Evolutionary conservation across 2,329 filamentous ascomycete species (phyloP), one percentile per base, ranked within the genome.

Genomic region (Ascochyta koolunga): DNA sequence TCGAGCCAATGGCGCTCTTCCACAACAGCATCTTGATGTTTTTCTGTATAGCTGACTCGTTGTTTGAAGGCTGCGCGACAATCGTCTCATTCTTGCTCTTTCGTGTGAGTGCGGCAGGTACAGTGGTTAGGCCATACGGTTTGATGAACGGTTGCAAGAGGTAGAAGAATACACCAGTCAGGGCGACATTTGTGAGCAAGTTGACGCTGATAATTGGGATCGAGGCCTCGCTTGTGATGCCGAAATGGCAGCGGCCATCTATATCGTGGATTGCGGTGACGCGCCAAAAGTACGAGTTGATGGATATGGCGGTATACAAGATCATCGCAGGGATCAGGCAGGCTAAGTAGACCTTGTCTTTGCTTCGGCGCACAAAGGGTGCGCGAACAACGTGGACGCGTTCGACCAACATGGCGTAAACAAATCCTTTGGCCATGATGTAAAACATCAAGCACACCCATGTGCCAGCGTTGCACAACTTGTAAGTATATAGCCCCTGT

Each of bases 351-450:
- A 76, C 47, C 42, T 62, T 67, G 45, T 77, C 73, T 6, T 69
- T 59, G 27, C 58, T 57, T 13, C 75, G 67, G 10, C 59, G 50
- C 10, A 65, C 56, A 40, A 70, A 67, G 5, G 71, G 64, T 15
- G 66, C 59, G 13, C 73, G 66, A 19, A 77, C 66, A 7, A 72
- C 64, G 41, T 77, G 74, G 24, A 71, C 67, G 15, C 76, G 69
- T 53, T 78, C 76, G 24, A 76, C 66, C 5, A 78, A 63, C 56
- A 76, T 77, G 11, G 73, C 52, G 39, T 77, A 76, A 42, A 74
- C 64, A 21, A 63, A 38, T 16, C 63, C 54, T 46, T 77, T 77
- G 47, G 60, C 65, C 10, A 54, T 50, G 16, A 73, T 59, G 51
- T 76, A 77, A 51, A 76, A 74, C 18, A 69, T 62, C 18, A 77